Base-by-base conservation (phyloP, 192 early-diverging fungal species). In the Coemansia aciculifera region DNA sequence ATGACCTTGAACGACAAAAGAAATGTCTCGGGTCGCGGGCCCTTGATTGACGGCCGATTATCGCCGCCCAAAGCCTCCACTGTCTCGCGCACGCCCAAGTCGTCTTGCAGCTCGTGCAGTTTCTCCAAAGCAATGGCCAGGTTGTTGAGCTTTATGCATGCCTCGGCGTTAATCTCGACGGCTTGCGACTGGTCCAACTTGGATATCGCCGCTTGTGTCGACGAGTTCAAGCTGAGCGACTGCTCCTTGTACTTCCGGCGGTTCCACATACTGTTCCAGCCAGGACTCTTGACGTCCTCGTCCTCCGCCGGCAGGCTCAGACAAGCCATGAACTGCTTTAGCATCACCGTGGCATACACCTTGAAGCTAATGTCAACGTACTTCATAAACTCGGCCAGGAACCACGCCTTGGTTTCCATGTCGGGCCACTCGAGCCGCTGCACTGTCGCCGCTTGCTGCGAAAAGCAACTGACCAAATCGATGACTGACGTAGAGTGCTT, bases 1-100 rank as follows among this genome's bases (percentile, higher is more conserved):
- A 92, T 85, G 32, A 93, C 85, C 34, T 90, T 86, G 71, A 93
- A 86, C 17, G 89, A 89, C 43, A 90, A 83, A 38, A 91, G 70
- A 48, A 86, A 88, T 21, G 60, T 63, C 10, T 67, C 64, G 2
- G 67, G 57, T 10, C 65, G 43, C 1, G 43, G 10, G 17, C 48
- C 64, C 21, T 48, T 72, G 46, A 78, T 61, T 40, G 83, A 78
- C 0, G 76, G 73, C 13, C 76, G 72, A 57, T 70, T 72, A 8
- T 77, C 77, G 32, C 77, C 77, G 27, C 81, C 81, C 19, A 83
- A 66, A 10, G 62, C 70, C 42, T 76, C 59, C 17, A 77, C 51
- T 6, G 70, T 65, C 43, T 76, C 74, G 8, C 71, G 62, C 43
- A 84, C 51, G 9, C 65, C 77, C 67, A 84, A 68, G 21, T 73